Conservation (phyloP, 2,329 filamentous ascomycete species). For the Talaromyces islandicus region DNA sequence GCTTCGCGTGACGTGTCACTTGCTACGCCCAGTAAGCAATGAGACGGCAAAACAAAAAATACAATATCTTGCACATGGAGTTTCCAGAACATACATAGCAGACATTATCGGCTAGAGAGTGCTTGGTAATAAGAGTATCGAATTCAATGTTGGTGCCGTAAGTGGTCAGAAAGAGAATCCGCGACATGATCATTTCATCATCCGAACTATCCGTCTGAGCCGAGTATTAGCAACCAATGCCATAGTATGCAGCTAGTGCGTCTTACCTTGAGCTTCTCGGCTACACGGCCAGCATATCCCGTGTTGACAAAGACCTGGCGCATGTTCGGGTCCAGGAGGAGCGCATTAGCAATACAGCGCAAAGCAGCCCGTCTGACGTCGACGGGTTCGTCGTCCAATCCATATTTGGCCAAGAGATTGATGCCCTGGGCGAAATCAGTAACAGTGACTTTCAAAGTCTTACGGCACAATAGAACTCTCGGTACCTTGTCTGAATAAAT, state of each 20-base stretch:
- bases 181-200: slow-evolving; percentile 78
- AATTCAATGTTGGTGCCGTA: slow-evolving; percentile 69
- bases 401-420: slow-evolving; percentile 63
- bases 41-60: too few relatives aligned
- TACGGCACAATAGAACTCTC: neutral
- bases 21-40: slow-evolving; percentile 39
- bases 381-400: slow-evolving; percentile 60
- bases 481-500: slow-evolving; percentile 75
- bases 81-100: slow-evolving; percentile 38
- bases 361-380: slow-evolving; percentile 68
- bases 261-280: slow-evolving; percentile 58
- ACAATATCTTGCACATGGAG: neutral
- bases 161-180: slow-evolving; percentile 73
- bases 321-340: slow-evolving; percentile 63
- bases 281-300: slow-evolving; percentile 61
- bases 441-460: neutral
- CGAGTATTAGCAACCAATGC: slow-evolving; percentile 3
- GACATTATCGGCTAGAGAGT: slow-evolving; percentile 63
- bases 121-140: slow-evolving; percentile 56
- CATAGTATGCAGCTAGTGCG: neutral
- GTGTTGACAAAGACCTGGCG: slow-evolving; percentile 69
- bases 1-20: slow-evolving; percentile 62
- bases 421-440: slow-evolving; percentile 57
- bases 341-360: slow-evolving; percentile 76
- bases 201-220: slow-evolving; percentile 62